These are phyloP conservation scores for Batrachochytrium dendrobatidis DNA, from an alignment of 371 early-diverging fungal genomes.

Conservation along the genomic window DNA sequence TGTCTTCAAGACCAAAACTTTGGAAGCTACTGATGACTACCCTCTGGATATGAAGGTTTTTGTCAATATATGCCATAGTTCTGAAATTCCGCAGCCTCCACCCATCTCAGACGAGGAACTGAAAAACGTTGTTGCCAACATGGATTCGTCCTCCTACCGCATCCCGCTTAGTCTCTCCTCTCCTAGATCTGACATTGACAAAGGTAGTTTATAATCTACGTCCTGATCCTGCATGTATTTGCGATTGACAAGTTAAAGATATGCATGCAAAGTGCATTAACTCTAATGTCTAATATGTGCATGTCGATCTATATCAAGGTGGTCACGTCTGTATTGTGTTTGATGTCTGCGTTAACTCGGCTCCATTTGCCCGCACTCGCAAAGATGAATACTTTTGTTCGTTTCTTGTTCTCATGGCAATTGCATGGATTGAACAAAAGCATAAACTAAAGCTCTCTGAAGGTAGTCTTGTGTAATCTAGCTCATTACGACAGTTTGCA, in stretches of 20 bases:
- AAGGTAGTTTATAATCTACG: conserved; percentile 25
- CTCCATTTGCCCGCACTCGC: conserved; percentile 45
- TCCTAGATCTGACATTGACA: conserved; percentile 38
- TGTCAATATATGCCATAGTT: conserved; percentile 63
- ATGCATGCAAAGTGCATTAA: neutral
- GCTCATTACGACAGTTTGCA: no score
- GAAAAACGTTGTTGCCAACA: conserved; percentile 52
- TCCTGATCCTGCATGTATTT: neutral
- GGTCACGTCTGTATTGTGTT: conserved; percentile 47
- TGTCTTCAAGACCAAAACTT: neutral
- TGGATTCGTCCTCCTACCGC: conserved; percentile 50
- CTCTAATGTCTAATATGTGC: conserved; percentile 2
- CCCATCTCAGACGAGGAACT: conserved; percentile 55
- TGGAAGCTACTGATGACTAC: neutral
- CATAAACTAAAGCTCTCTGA: conserved; percentile 40
- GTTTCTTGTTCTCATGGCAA: conserved; percentile 58
- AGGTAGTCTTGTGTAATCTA: no score
- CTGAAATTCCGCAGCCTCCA: conserved; percentile 56
- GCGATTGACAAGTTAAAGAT: neutral
- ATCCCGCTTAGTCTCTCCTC: conserved; percentile 59
- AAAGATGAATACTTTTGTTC: conserved; percentile 52
- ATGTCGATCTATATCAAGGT: conserved; percentile 14
- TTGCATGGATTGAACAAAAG: conserved; percentile 61
- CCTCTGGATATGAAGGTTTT: conserved; percentile 33
- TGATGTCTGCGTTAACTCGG: conserved; percentile 63